A percentile compares a stretch with the other conserved stretches of the same genome.
phyloP scores from a whole-genome alignment of 2,329 filamentous ascomycete species.

The Aspergillus felis region DNA sequence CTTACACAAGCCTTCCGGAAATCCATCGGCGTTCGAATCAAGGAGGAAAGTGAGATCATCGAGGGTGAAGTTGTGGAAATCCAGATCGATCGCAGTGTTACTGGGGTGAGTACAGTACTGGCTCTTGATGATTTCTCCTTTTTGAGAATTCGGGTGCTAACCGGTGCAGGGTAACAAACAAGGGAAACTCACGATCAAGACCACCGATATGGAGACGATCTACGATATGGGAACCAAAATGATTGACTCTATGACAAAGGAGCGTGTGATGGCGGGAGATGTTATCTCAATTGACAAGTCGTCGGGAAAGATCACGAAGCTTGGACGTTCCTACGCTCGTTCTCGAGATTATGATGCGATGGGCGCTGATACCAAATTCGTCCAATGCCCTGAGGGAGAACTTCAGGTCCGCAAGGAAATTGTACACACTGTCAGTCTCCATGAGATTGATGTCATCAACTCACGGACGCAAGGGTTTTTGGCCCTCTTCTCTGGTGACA shows the following conservation, averaged over 20 bases:
- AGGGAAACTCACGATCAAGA: conserved; percentile 98
- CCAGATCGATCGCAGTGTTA: conserved; percentile 94
- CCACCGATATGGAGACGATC: conserved; percentile 98
- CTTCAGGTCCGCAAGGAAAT: conserved; percentile 96
- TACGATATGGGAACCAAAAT: conserved; percentile 99
- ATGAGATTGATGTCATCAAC: conserved; percentile 99
- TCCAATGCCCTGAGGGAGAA: conserved; percentile 96
- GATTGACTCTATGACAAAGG: conserved; percentile 99
- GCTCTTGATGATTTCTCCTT: background rate
- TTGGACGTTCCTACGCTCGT: conserved; percentile 89
- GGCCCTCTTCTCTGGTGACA: conserved; percentile 95
- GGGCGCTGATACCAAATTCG: conserved; percentile 96
- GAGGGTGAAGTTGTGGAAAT: conserved; percentile 99
- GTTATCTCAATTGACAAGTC: conserved; percentile 99
- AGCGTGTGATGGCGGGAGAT: conserved; percentile 97
- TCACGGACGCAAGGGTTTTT: conserved; percentile 97
- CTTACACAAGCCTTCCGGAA: conserved; percentile 98
- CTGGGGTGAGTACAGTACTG: conserved; percentile 55
- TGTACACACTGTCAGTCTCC: conserved; percentile 91
- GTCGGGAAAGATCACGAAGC: conserved; percentile 94
- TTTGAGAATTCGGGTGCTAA: conserved; percentile 12
- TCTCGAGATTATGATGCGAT: conserved; percentile 98
- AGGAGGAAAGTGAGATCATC: conserved; percentile 98
- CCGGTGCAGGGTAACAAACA: conserved; percentile 74
- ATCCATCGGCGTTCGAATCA: conserved; percentile 95